Base-by-base conservation (phyloP, 495 filamentous ascomycete species). In the Rhypophila decipiens region DNA sequence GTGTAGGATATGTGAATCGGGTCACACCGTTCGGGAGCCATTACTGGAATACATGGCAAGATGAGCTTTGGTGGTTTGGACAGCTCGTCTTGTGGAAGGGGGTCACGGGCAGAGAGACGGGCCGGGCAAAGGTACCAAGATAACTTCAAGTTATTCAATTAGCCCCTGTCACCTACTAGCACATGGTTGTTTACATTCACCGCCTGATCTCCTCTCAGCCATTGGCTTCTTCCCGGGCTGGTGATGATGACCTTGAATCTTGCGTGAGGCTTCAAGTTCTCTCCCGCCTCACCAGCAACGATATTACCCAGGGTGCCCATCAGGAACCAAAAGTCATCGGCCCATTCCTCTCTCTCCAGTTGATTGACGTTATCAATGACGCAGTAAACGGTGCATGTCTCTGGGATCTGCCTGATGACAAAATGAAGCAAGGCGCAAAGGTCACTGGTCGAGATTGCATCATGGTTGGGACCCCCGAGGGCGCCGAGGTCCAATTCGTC, bases 51-150 rank as follows among this genome's bases (percentile, higher is more conserved):
- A 65, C 61, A 5, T 65, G 61, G 61, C 59, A 62, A 43, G 61
- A 65, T 48, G 59, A 58, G 51, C 46, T 64, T 37, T 64, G 61
- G 61, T 62, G 56, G 61, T 64, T 64, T 52, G 61, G 61, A 9
- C 40, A 49, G 21, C 59, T 56, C 46, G 59, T 60, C 1, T 20
- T 64, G 39, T 64, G 61, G 61, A 73, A 57, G 57, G 38, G 17
- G 18, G 42, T 44, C n/a, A n/a, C n/a, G n/a, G n/a, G n/a, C n/a
- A n/a, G n/a, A n/a, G n/a, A n/a, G n/a, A n/a, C n/a, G n/a, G n/a
- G n/a, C n/a, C n/a, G n/a, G n/a, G n/a, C n/a, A n/a, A n/a, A n/a
- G n/a, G n/a, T n/a, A n/a, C n/a, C n/a, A n/a, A n/a, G n/a, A n/a
- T n/a, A n/a, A n/a, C n/a, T n/a, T n/a, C n/a, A n/a, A n/a, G n/a